These are phyloP conservation scores for Pseudogymnoascus sp. DNA, from an alignment of 2,329 filamentous ascomycete genomes.

Conservation along the genomic window DNA sequence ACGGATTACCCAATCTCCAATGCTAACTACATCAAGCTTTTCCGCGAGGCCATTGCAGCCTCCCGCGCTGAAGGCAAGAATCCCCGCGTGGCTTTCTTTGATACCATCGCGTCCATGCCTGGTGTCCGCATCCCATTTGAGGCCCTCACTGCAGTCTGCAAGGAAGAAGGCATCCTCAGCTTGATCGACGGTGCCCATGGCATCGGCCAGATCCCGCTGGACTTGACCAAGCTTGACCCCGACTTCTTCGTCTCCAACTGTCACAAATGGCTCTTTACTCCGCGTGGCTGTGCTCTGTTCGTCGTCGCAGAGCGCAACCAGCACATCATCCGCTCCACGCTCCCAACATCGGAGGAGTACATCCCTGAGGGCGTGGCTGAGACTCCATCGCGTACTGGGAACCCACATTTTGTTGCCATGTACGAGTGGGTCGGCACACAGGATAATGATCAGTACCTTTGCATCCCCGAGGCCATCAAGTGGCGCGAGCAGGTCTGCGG, in stretches of 20 bases:
- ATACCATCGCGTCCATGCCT: conserved; percentile 71
- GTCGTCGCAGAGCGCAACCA: conserved; percentile 75
- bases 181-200: conserved; percentile 81
- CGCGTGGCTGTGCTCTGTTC: conserved; percentile 72
- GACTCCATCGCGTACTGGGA: conserved; percentile 31
- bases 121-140: conserved; percentile 77
- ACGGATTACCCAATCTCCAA: conserved; percentile 66
- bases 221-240: conserved; percentile 59
- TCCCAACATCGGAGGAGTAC: conserved; percentile 79
- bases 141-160: conserved; percentile 55
- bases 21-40: conserved; percentile 53
- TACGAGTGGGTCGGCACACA: conserved; percentile 74
- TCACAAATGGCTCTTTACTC: conserved; percentile 84
- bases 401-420: conserved; percentile 56
- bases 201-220: conserved; percentile 68
- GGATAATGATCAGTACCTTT: conserved; percentile 66
- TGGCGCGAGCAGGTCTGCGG: conserved; percentile 65
- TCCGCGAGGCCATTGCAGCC: conserved; percentile 50
- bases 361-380: conserved; percentile 33
- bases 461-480: conserved; percentile 61
- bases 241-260: conserved; percentile 86
- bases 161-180: conserved; percentile 60
- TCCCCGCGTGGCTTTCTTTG: conserved; percentile 65
- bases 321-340: conserved; percentile 60
- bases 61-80: conserved; percentile 51